Conservation (phyloP, 768 basidiomycete genomes). For the Calocybe indica region DNA sequence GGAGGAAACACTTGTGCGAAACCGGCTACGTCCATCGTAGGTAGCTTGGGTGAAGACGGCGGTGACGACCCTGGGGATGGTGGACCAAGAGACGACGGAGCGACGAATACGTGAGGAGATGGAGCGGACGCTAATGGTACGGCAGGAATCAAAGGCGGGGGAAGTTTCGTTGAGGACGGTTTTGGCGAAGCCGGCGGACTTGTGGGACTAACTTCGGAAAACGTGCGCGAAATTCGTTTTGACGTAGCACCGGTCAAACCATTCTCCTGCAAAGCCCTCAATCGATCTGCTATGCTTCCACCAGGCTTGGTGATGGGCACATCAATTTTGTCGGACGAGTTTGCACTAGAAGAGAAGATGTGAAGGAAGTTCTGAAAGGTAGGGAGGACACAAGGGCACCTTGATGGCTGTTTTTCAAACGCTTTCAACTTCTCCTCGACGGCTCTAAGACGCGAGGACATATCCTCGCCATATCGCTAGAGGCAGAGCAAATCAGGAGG, state of each 20-base stretch:
- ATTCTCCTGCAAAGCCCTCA: conserved; percentile 66
- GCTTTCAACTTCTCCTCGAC: conserved; percentile 43
- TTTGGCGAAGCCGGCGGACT: conserved; percentile 19
- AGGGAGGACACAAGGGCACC: conserved; percentile 19
- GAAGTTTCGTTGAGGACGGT: conserved; percentile 17
- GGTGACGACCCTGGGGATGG: conserved; percentile 71
- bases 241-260: conserved; percentile 57
- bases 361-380: background rate
- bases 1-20: conserved; percentile 69
- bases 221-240: conserved; percentile 56
- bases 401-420: conserved; percentile 29
- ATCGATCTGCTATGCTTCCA: conserved; percentile 77
- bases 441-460: conserved; percentile 26
- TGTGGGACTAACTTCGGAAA: conserved; percentile 34
- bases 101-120: conserved; percentile 61
- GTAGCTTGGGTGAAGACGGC: conserved; percentile 52
- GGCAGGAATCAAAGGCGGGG: conserved; percentile 25
- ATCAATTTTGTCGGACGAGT: conserved; percentile 17
- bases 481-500: conserved; percentile 2
- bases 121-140: conserved; percentile 26
- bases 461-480: conserved; percentile 33
- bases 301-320: conserved; percentile 41
- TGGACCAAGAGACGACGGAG: conserved; percentile 66
- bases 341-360: conserved; percentile 3
- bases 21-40: conserved; percentile 37